Conservation (phyloP, 2,329 filamentous ascomycete species). For the Cordyceps javanica region DNA sequence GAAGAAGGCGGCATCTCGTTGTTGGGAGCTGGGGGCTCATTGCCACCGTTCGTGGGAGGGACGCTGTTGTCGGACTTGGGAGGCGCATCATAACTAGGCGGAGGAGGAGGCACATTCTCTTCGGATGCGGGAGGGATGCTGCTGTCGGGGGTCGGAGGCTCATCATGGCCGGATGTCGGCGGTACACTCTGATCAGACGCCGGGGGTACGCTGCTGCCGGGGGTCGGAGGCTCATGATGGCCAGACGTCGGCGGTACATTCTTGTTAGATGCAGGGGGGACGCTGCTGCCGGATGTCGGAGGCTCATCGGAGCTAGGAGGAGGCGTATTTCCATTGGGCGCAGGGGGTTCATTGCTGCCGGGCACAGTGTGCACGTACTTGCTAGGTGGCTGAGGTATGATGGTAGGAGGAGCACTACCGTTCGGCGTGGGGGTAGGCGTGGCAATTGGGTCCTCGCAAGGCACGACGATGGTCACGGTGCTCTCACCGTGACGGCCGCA, state of each 20-base stretch:
- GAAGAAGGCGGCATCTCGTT: no score
- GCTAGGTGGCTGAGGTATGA: not conserved
- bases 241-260: not conserved
- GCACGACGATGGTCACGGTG: slow-evolving; percentile 5
- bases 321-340: not conserved
- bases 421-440: not conserved
- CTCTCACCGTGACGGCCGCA: slow-evolving; percentile 3
- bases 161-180: no score
- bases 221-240: not conserved
- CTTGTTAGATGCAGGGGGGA: not conserved
- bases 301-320: no score
- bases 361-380: not conserved
- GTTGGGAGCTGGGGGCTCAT: no score
- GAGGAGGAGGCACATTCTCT: no score
- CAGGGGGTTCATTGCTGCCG: not conserved
- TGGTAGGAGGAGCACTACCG: not conserved
- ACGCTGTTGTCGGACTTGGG: no score
- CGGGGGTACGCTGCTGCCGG: not conserved
- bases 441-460: not conserved
- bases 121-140: no score
- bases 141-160: no score
- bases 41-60: no score
- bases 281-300: not conserved
- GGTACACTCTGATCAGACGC: no score
- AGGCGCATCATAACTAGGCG: no score